Base-by-base conservation (phyloP, 2,329 filamentous ascomycete species). In the Colletotrichum sp. region DNA sequence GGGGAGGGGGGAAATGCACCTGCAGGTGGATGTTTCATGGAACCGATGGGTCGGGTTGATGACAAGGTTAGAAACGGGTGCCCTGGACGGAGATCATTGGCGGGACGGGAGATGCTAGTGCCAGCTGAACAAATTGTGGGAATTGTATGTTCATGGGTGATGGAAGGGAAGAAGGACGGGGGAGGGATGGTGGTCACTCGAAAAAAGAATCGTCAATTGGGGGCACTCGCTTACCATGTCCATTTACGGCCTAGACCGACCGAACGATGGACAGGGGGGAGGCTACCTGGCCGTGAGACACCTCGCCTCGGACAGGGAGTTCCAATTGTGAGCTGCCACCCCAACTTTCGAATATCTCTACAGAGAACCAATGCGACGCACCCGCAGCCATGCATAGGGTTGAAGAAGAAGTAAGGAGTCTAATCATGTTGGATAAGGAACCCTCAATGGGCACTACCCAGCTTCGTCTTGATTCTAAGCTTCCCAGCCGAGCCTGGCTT, bases 191-290 rank as follows among this genome's bases (percentile, higher is more conserved):
- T 36, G 34, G 34, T 36, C 34, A 36, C 34, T 36, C 13, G 34
- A 16, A 64, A 32, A 55, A 34, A 32, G n/a, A 68, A 72, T 36
- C 28, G 34, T 21, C 13, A 34, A 61, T 28, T 34, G 15, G 26
- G 18, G 24, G 57, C 48, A 38, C 24, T 71, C 71, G 71, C 71
- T 74, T 74, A 58, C 24, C n/a, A 43, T 74, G n/a, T 65, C 71
- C 66, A n/a, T 71, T 71, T 26, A 4, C 34, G 58, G 66, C 58
- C 71, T 74, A 74, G 36, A 5, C 36, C 36, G 36, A 38, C 36
- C 36, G 71, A 30, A 16, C 26, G 16, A 30, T 5, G 10, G 12
- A 10, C 32, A 64, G 67, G 30, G 66, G 34, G 34, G 28, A n/a
- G 55, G 15, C 12, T 30, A 15, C 12, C 60, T 63, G 30, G 60